Evolutionary conservation across 345 rosid genomes (phyloP), one percentile per base, ranked within the genome.

Genomic region (Anastatica hierochuntica): DNA sequence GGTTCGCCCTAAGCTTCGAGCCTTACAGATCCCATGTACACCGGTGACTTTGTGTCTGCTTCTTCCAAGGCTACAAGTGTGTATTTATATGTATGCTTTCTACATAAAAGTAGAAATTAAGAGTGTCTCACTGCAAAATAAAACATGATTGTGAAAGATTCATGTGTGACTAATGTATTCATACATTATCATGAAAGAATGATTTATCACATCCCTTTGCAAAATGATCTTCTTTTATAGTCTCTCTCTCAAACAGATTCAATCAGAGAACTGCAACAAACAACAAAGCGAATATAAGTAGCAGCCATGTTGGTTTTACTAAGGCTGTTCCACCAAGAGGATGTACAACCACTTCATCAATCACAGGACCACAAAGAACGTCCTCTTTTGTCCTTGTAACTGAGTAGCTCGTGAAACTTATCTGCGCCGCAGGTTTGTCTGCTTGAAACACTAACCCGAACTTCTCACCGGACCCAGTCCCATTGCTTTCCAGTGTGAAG

Each of bases 1-100:
- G 94, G 96, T 58, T 72, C 95, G 34, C 18, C 75, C 20, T 84
- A 74, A 79, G 71, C 68, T 19, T 16, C 62, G 60, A 30, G 49
- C 46, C 56, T 19, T 38, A 31, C 47, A 47, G 55, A 49, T 39
- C 34, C 21, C 33, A 30, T 49, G 19, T 27, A 20, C 14, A 20
- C 30, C 9, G 8, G 13, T 38, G 38, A 58, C 7, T 23, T 49
- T 18, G 56, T 19, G 43, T 31, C 50, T 50, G 51, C 43, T 20
- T 17, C 21, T 52, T 35, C 29, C 30, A 43, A 51, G 66, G 51
- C 44, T 52, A 43, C 60, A 13, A 62, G 53, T 53, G 60, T 62
- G 60, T 36, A 37, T 53, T 44, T 53, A 24, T 62, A 27, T 27
- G 41, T 63, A 33, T 62, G 35, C 5, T 36, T 62, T 62, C 43